phyloP scores from a whole-genome alignment of 78 protist genomes.

The Cavenderia fasciculata region DNA sequence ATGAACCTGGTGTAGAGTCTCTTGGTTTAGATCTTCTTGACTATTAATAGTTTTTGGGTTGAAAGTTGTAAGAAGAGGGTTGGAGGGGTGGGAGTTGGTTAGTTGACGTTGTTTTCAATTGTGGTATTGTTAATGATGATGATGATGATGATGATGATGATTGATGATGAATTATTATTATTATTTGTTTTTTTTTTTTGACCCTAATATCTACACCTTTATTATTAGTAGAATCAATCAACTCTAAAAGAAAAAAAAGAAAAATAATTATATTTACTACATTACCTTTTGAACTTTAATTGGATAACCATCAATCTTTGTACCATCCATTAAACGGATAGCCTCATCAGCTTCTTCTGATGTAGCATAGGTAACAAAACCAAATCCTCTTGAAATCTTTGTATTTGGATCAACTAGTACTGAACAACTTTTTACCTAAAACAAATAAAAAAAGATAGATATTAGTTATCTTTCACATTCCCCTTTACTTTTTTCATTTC shows the following conservation, averaged over 20 bases:
- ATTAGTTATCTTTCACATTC: not conserved
- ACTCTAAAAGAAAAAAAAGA: too few relatives aligned
- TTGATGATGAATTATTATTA: too few relatives aligned
- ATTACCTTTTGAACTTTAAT: constrained; percentile 47
- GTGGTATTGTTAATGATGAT: not conserved
- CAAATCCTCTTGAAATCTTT: constrained; percentile 60
- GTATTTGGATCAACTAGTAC: constrained; percentile 71
- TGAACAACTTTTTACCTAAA: constrained; percentile 27
- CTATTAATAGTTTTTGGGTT: too few relatives aligned
- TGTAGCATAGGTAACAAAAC: constrained; percentile 28
- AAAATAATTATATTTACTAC: too few relatives aligned
- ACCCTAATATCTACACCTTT: too few relatives aligned
- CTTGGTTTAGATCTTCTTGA: constrained; percentile 66
- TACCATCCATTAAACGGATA: constrained; percentile 20
- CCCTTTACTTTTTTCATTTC: not conserved
- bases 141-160: not conserved
- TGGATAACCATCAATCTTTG: constrained; percentile 47
- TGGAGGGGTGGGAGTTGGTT: too few relatives aligned
- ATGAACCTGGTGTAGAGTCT: constrained; percentile 67
- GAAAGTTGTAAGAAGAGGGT: too few relatives aligned
- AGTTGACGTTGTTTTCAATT: not conserved
- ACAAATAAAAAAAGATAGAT: not conserved
- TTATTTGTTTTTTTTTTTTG: too few relatives aligned
- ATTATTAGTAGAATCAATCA: too few relatives aligned
- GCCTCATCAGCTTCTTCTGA: constrained; percentile 62